Base-by-base conservation (phyloP, 257 asterid species). In the Nicotiana tabacum region DNA sequence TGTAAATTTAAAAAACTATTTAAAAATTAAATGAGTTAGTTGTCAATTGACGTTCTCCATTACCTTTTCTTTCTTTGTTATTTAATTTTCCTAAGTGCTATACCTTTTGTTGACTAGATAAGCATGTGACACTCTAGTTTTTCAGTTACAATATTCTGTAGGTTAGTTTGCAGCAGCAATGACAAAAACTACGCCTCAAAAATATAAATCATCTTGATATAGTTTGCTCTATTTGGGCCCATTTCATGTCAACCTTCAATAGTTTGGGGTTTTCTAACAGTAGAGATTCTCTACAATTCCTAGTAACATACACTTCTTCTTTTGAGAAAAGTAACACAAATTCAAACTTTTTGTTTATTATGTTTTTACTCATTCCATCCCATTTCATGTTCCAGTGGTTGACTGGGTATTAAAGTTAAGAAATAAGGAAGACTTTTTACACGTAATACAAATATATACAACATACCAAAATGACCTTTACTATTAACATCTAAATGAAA, bases 21-120 rank as follows among this genome's bases (percentile, higher is more conserved):
- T 43, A 9, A 43, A 43, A 43, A 43, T 43, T 43, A 9, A 43
- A 9, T 43, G 51, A 43, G 51, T 43, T 46, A 46, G 60, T 29
- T 24, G 29, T 76, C 16, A 24, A 76, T 51, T 76, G 80, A 51
- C 51, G 80, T 76, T 74, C 11, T 74, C 27, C 46, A 7, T 72
- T 74, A 16, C 64, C 12, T 74, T 29, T 48, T 74, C 43, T 74
- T 51, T 74, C 64, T 13, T 58, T 48, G 62, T 74, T 51, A 27
- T 51, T 51, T 74, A 21, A 48, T 61, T 37, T 51, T 24, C 80
- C 62, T 5, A 51, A 74, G 80, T 15, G 80, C 80, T 48, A 74
- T 74, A 51, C 13, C 64, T 51, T 48, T 51, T 76, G 80, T 76
- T 76, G 80, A 76, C 43, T 51, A 76, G 80, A 76, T 51, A 27